Conservation (phyloP, 768 basidiomycete genomes). For the Mycena galopus region DNA sequence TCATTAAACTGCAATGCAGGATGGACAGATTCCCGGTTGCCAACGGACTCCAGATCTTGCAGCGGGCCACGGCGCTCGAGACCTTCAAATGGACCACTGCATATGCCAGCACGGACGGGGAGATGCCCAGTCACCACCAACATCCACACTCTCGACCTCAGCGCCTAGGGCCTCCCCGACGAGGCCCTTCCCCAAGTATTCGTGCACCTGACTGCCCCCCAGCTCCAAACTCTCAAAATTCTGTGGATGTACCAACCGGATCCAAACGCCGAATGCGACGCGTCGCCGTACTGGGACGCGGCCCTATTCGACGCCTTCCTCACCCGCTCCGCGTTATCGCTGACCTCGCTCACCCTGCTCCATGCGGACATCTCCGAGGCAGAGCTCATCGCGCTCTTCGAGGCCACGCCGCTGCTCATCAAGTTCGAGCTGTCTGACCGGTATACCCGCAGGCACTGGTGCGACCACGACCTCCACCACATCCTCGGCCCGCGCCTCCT, state of each 20-base stretch:
- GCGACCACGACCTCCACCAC: background rate
- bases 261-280: background rate
- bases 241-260: conserved; percentile 3
- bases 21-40: conserved; percentile 5
- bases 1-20: conserved; percentile 18
- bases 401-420: conserved; percentile 9
- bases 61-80: conserved; percentile 8
- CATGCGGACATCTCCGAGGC: conserved; percentile 7
- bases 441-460: background rate
- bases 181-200: background rate
- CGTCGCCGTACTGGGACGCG: background rate
- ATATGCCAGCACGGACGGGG: background rate
- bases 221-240: conserved; percentile 2
- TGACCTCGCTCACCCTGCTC: conserved; percentile 15
- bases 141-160: conserved; percentile 13
- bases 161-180: background rate
- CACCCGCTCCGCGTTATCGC: conserved; percentile 6
- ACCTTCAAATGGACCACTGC: conserved; percentile 17
- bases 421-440: conserved; percentile 11
- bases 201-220: conserved; percentile 6
- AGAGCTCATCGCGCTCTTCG: conserved; percentile 13
- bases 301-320: background rate
- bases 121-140: background rate
- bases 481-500: conserved; percentile 13
- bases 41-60: conserved; percentile 19